Evolutionary conservation across 768 basidiomycete species (phyloP), one percentile per base, ranked within the genome.

Genomic region (Calocybe gangraenosa): DNA sequence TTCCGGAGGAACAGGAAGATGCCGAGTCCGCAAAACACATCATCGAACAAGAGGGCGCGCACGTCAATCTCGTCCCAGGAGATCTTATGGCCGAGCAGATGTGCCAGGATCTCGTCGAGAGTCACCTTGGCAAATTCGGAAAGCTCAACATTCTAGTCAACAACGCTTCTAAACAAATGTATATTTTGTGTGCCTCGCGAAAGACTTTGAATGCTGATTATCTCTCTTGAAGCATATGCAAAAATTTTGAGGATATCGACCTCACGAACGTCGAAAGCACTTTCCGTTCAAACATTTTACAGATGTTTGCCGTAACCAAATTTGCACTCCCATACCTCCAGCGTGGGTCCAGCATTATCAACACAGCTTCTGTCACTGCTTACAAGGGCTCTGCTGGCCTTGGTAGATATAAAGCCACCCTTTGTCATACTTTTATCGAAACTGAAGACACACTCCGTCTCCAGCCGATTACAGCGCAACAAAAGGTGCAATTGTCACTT

Each of bases 401-500:
- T 21, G 51, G 65, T 61, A 51, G 5, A 28, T 28, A 5, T n/a
- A n/a, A n/a, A n/a, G n/a, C n/a, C n/a, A n/a, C 6, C 25, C 11
- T 6, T 28, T 28, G 25, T 28, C 25, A 28, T 28, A 18, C 36
- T 7, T 25, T 13, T 4, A 10, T 28, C 25, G 6, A n/a, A n/a
- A 28, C 25, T 28, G 6, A 28, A 5, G 11, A 11, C 5, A 28
- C 25, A 28, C 11, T 11, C 11, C 11, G 25, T 28, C 20, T 2
- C 9, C 33, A 61, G 62, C 63, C 25, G 78, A 81, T 58, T 81
- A 80, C 62, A 71, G 73, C 5, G 54, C 74, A 1, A 83, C 82
- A 7, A 83, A 84, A 61, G 81, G 79, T 3, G 78, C 76, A 4
- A 79, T 82, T 53, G 55, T 75, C 6, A 63, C 73, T 10, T 82